Conservation (phyloP, 345 rosid species). For the Adansonia digitata region DNA sequence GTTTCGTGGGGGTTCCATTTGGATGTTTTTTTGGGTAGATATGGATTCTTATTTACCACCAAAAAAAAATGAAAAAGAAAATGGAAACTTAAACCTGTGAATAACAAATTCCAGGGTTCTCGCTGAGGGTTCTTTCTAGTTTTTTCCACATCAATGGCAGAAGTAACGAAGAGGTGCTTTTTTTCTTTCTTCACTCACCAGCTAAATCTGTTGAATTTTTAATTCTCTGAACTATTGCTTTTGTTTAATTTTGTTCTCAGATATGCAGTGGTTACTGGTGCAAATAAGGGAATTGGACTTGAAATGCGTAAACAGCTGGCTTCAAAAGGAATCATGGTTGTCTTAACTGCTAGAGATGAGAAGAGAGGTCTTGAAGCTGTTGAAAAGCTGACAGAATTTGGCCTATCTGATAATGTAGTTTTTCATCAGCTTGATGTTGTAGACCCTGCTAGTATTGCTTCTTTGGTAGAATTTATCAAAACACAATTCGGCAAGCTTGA, state of each 20-base stretch:
- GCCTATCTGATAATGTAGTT: conserved; percentile 15
- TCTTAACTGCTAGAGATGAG: conserved; percentile 31
- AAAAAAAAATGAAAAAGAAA: too few species aligned
- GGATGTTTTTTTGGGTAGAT: too few species aligned
- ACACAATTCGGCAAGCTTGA: not conserved
- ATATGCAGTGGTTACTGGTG: conserved; percentile 28
- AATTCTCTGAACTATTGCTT: not conserved
- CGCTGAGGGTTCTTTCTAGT: not conserved
- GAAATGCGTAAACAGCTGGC: conserved; percentile 30
- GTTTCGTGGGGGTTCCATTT: too few species aligned
- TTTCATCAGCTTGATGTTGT: conserved; percentile 43
- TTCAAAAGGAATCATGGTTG: conserved; percentile 21
- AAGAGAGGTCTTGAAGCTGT: conserved; percentile 28
- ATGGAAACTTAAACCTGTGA: too few species aligned
- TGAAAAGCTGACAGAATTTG: conserved; percentile 17
- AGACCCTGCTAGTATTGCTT: conserved; percentile 25
- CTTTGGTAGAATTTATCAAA: conserved; percentile 21
- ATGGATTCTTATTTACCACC: too few species aligned
- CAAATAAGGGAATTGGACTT: conserved; percentile 32
- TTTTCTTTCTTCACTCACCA: not conserved
- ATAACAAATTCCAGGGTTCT: not conserved
- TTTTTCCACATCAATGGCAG: conserved; percentile 6
- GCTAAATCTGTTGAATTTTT: not conserved
- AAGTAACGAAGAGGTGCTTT: not conserved
- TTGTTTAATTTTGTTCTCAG: conserved; percentile 10